Conservation (phyloP, 208 protist species). For the Leishmania major region DNA sequence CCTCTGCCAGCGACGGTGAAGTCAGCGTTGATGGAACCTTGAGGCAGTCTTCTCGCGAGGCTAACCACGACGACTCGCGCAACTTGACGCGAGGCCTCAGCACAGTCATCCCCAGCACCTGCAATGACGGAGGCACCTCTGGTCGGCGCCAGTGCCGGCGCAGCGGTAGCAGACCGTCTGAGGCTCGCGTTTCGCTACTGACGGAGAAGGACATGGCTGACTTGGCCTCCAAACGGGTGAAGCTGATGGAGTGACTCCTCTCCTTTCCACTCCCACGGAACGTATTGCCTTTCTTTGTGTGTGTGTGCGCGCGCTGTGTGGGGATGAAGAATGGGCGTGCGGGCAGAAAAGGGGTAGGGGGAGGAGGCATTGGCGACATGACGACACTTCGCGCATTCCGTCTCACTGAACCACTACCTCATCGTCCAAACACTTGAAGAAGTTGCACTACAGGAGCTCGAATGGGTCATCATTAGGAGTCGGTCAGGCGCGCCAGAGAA, state of each 20-base stretch:
- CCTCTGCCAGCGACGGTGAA: background rate
- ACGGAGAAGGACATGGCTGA: slow-evolving; percentile 43
- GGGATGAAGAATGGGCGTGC: background rate
- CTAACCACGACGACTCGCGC: background rate
- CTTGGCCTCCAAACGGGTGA: slow-evolving; percentile 32
- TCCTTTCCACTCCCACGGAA: background rate
- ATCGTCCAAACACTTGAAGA: background rate
- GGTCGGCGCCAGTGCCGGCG: background rate
- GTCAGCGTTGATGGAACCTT: background rate
- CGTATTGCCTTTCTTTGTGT: slow-evolving; percentile 11
- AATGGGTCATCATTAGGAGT: background rate
- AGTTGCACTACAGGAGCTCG: background rate
- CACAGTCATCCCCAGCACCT: background rate
- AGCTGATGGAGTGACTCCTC: slow-evolving; percentile 27
- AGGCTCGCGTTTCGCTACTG: slow-evolving; percentile 20
- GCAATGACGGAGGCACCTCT: background rate
- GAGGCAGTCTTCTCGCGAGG: background rate
- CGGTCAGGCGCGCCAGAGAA: background rate
- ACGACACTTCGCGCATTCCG: background rate
- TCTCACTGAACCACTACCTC: background rate
- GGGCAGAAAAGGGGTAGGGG: too few relatives aligned
- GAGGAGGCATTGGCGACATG: background rate
- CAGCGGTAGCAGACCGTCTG: background rate
- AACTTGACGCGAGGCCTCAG: background rate
- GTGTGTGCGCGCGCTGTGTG: background rate